A percentile compares a stretch with the other conserved stretches of the same genome.
Conservation (phyloP, 2,329 filamentous ascomycete species). For the Venturia nashicola region DNA sequence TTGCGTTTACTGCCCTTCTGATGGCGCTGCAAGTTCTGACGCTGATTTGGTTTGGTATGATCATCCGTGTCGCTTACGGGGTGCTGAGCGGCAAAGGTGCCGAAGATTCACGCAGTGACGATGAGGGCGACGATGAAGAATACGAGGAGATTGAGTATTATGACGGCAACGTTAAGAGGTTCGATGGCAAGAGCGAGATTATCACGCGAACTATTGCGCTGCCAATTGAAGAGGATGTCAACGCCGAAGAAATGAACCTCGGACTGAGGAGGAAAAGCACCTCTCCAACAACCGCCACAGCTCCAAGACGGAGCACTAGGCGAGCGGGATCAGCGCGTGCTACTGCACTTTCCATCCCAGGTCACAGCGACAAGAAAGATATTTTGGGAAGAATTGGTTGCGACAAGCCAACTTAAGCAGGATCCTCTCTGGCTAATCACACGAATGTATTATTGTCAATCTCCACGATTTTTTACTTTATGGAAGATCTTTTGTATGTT, state of each 20-base stretch:
- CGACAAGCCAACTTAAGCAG: constrained; percentile 45
- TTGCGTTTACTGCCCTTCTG: constrained; percentile 65
- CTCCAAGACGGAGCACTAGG: constrained; percentile 17
- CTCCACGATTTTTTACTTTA: background rate
- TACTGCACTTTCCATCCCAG: constrained; percentile 48
- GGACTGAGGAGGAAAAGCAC: constrained; percentile 24
- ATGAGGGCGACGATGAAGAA: constrained; percentile 57
- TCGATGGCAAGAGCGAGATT: constrained; percentile 15
- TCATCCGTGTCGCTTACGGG: constrained; percentile 67
- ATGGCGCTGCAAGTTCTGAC: constrained; percentile 69
- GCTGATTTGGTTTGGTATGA: constrained; percentile 82
- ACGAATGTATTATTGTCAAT: background rate
- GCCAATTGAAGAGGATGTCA: constrained; percentile 61
- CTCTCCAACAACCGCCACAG: background rate
- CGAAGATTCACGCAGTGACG: constrained; percentile 80
- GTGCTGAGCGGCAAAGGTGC: constrained; percentile 67
- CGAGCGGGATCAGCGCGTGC: constrained; percentile 28
- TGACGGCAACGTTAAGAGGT: constrained; percentile 17
- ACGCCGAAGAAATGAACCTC: constrained; percentile 56
- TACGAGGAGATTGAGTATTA: constrained; percentile 17
- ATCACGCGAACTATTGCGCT: background rate
- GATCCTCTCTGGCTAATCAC: background rate
- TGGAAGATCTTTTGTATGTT: background rate
- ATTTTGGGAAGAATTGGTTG: constrained; percentile 72
- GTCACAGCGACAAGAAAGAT: constrained; percentile 68